phyloP scores from a whole-genome alignment of 306 rosid species.

The Pterocarpus santalinus region DNA sequence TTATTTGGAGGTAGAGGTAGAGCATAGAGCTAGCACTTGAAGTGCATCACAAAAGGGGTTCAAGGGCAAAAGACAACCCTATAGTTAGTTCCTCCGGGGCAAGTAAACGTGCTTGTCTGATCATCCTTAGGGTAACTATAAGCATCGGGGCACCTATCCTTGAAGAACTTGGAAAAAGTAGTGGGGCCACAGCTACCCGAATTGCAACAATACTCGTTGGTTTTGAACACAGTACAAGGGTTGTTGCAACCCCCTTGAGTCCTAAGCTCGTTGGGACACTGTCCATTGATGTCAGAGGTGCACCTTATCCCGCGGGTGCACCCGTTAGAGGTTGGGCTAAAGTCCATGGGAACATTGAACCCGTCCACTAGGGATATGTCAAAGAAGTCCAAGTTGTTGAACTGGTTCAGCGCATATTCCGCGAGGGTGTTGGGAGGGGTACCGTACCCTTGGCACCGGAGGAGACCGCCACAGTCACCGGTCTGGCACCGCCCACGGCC shows the following conservation, averaged over 20 bases:
- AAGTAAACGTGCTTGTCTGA: slow-evolving; percentile 46
- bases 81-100: slow-evolving; percentile 55
- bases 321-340: slow-evolving; percentile 47
- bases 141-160: slow-evolving; percentile 49
- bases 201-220: slow-evolving; percentile 50
- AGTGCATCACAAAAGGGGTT: too few relatives aligned
- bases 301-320: slow-evolving; percentile 41
- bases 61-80: slow-evolving; percentile 54
- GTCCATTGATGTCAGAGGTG: slow-evolving; percentile 50
- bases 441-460: slow-evolving; percentile 54
- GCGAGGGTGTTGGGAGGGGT: slow-evolving; percentile 63
- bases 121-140: slow-evolving; percentile 61
- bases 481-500: slow-evolving; percentile 65
- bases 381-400: slow-evolving; percentile 46
- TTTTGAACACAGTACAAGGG: slow-evolving; percentile 55
- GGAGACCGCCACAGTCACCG: slow-evolving; percentile 64
- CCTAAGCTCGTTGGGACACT: slow-evolving; percentile 56
- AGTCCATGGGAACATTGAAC: slow-evolving; percentile 59
- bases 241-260: slow-evolving; percentile 62
- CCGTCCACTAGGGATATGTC: slow-evolving; percentile 61
- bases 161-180: slow-evolving; percentile 45
- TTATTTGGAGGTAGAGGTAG: too few relatives aligned
- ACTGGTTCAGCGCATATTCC: slow-evolving; percentile 57
- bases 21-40: too few relatives aligned
- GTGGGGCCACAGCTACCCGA: slow-evolving; percentile 51